Conservation (phyloP, 306 rosid genomes). For the Myrica gale region DNA sequence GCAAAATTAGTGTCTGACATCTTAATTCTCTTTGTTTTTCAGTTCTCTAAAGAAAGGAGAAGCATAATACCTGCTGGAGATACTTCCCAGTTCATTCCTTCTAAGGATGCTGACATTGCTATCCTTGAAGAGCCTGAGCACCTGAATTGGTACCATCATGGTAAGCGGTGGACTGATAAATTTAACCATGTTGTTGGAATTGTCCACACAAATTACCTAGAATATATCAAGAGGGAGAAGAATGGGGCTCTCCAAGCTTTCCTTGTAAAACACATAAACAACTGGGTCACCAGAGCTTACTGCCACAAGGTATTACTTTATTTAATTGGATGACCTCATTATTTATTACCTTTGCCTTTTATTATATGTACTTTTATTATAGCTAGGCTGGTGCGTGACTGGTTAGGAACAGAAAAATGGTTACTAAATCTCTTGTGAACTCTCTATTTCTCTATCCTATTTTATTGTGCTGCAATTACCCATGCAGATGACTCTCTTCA, state of each 20-base stretch:
- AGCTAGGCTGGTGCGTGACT: neutral
- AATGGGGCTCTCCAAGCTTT: constrained; percentile 93
- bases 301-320: constrained; percentile 96
- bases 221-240: constrained; percentile 92
- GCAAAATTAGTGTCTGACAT: constrained; percentile 29
- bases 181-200: constrained; percentile 96
- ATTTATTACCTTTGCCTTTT: neutral
- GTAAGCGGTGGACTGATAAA: constrained; percentile 91
- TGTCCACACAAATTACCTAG: constrained; percentile 96
- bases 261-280: constrained; percentile 93
- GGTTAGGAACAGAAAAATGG: neutral
- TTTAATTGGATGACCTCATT: neutral
- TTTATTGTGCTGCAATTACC: neutral
- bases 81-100: constrained; percentile 85
- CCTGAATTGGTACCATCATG: constrained; percentile 98
- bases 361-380: neutral
- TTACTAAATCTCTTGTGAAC: neutral
- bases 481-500: too few species aligned
- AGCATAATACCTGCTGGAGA: constrained; percentile 97
- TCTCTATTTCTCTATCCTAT: neutral
- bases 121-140: constrained; percentile 97
- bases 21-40: constrained; percentile 26
- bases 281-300: constrained; percentile 85
- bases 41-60: constrained; percentile 83
- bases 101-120: constrained; percentile 91